Base-by-base conservation (phyloP, 345 rosid species). In the Laguncularia racemosa region DNA sequence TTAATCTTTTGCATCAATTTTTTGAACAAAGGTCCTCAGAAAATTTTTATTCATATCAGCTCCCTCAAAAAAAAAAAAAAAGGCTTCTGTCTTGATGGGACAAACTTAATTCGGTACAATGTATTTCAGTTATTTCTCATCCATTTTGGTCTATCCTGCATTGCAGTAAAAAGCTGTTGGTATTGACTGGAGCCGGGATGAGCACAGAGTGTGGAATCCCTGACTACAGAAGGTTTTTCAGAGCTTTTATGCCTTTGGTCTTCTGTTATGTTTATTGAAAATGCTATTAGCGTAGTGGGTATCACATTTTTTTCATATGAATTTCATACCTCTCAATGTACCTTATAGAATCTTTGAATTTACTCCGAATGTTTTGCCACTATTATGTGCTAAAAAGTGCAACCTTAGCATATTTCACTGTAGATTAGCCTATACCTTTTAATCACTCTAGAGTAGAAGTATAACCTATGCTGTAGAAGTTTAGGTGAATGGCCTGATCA, bases 191-290 rank as follows among this genome's bases (percentile, higher is more conserved):
- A 70, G 96, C 98, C 61, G 98, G 96, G 61, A 67, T 92, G 26
- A 92, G 96, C 57, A 92, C 98, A 0, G 98, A 92, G 70, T 80
- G 91, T 62, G 96, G 98, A 49, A 92, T 92, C 72, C 98, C 98
- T 57, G 98, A 92, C 69, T 92, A 89, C 51, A 81, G 98, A 81
- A 92, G 98, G 98, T 89, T 69, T 20, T 21, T 48, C 21, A 11
- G 14, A 33, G 40, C 40, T 33, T 33, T 19, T 17, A 16, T 44
- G 0, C 23, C 47, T 51, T 33, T 0, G 0, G 0, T 43, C 43
- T 26, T 19, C 20, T 14, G 46, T 47, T 47, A 45, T 0, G 0
- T 14, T 0, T 13, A 20, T 0, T 0, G 0, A 43, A 9, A 50
- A 17, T 58, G 52, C 51, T 0, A n/a, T 33, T 7, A 33, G 40